Percentiles rank a stretch among this genome's conserved stretches.
Evolutionary conservation across 805 yeast genomes (phyloP).

Genomic region (Starmerella bombicola): DNA sequence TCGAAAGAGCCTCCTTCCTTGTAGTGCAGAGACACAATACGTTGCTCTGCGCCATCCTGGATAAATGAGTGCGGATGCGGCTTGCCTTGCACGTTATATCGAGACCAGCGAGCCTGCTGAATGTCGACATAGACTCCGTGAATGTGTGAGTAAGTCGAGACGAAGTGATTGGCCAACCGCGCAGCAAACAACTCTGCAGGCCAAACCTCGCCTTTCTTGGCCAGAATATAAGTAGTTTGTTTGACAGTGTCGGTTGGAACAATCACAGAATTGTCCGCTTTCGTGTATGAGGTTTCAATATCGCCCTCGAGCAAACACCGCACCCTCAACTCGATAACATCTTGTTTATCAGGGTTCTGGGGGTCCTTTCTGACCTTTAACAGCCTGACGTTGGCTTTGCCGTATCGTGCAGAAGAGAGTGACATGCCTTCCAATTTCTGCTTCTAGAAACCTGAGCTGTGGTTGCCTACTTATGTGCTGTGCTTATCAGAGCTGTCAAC

Average conservation of each 20-base stretch:
- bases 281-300: conserved; percentile 68
- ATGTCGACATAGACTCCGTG: conserved; percentile 56
- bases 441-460: no score
- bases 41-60: conserved; percentile 73
- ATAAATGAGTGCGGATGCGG: conserved; percentile 72
- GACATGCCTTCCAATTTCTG: conserved; percentile 15
- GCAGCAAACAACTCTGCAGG: conserved; percentile 88
- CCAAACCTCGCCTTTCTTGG: conserved; percentile 72
- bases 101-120: conserved; percentile 67
- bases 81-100: conserved; percentile 60
- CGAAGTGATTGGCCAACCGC: conserved; percentile 68
- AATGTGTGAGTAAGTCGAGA: conserved; percentile 64
- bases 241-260: conserved; percentile 92
- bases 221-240: conserved; percentile 74
- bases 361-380: conserved; percentile 76
- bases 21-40: conserved; percentile 35
- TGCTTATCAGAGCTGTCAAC: no score
- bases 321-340: conserved; percentile 76
- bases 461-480: no score
- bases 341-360: conserved; percentile 57
- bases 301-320: conserved; percentile 62
- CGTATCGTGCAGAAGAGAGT: conserved; percentile 38
- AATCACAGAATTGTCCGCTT: conserved; percentile 78
- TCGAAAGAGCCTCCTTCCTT: conserved; percentile 35
- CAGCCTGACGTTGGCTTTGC: conserved; percentile 87